Base-by-base conservation (phyloP, 805 yeast genomes). In the Hanseniaspora mollemarum region DNA sequence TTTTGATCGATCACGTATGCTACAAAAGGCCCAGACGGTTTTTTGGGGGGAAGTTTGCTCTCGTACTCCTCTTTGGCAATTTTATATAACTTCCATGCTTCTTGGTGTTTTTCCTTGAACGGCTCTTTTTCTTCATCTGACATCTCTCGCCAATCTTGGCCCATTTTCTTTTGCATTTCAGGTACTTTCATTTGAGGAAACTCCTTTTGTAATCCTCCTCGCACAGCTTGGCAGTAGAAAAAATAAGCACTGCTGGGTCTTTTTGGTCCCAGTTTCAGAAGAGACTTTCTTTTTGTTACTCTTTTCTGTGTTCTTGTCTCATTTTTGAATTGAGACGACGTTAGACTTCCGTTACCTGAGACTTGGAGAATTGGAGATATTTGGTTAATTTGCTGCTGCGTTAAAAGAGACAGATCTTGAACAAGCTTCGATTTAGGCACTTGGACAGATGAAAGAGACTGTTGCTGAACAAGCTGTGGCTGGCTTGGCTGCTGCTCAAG, bases 121-220 rank as follows among this genome's bases (percentile, higher is more conserved):
- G 94, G 90, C 59, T 71, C 72, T 74, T 87, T 88, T 56, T 82
- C 87, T 36, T 77, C 81, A 52, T 77, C 83, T 53, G 73, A 69
- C 61, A 90, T 72, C 51, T 81, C 80, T 73, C 80, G 86, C 98
- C 98, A 90, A 68, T 76, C 79, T 64, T 84, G 87, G 62, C 96
- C 96, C 59, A 87, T 81, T 54, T 84, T 66, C 68, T 81, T 85
- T 15, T 68, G 66, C 38, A 70, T 33, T 46, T 69, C 74, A 15
- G 66, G 69, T 4, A 65, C 69, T 52, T 63, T 63, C 32, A 67
- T 66, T 46, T 60, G 64, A 1, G 68, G 68, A 46, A 59, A 60
- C 49, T 62, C 62, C 43, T 60, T 59, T 45, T 62, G 52, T 22
- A 64, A 51, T 37, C 59, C 60, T 38, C 58, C 58, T 58, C 67